Base-by-base conservation (phyloP, 73 alveolate species). In the Uronychia setigera region DNA sequence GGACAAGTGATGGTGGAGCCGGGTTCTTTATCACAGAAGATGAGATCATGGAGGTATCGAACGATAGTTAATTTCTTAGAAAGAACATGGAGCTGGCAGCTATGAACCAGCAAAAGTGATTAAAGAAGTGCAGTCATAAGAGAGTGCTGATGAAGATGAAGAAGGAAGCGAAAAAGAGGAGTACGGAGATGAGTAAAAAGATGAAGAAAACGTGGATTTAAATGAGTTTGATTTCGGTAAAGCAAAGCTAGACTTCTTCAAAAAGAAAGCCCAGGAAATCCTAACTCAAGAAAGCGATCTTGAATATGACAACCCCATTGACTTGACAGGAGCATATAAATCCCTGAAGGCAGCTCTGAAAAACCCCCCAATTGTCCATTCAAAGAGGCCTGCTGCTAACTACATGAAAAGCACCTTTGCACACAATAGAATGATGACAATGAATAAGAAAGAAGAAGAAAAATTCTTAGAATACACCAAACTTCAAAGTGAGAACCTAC, bases 361-460 rank as follows among this genome's bases (percentile, higher is more conserved):
- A 46, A 89, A 89, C 76, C 95, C 95, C 1, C 82, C 78, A 1
- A 84, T 84, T 78, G 89, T 84, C 0, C 94, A 88, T 31, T 81
- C 88, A 26, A 81, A 81, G 59, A 19, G 88, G 28, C 88, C 88
- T 30, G 31, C 57, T 31, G 33, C 90, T 14, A 82, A 83, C 29
- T 88, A 88, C 83, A 58, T 88, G 85, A 88, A 88, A 81, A 87
- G 76, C 85, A 88, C 94, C 26, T 89, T 89, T 79, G 46, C 90
- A 0, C 84, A 84, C 60, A 60, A 85, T 26, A 77, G 95, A 67
- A 77, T 78, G 29, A 89, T 87, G 34, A 92, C 84, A 25, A 87
- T 81, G 14, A 81, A 30, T 59, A 81, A 81, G 74, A 76, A 76
- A 28, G 88, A 84, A 34, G 95, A 88, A 26, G 91, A 89, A 29